Conservation (phyloP, 2,329 filamentous ascomycete genomes). For the Cladophialophora chaetospira region DNA sequence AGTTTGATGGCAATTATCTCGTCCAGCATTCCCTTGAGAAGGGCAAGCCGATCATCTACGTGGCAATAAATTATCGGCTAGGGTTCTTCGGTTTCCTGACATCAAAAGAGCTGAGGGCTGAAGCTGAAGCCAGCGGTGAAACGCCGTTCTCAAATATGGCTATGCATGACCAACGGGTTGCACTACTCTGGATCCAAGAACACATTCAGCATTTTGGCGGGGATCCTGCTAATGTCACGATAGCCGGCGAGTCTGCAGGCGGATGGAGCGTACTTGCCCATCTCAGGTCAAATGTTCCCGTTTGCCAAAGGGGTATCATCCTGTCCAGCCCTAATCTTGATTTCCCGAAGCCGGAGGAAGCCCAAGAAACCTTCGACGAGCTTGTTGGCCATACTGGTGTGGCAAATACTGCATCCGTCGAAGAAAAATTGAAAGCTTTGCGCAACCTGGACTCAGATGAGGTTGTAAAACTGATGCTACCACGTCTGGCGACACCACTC, state of each 20-base stretch:
- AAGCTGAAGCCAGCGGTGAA: constrained; percentile 42
- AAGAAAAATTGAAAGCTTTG: constrained; percentile 20
- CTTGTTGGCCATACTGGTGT: constrained; percentile 14
- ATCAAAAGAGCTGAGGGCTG: constrained; percentile 50
- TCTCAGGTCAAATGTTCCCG: constrained; percentile 16
- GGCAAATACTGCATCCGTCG: constrained; percentile 1
- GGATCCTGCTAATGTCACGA: constrained; percentile 42
- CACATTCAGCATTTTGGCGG: constrained; percentile 47
- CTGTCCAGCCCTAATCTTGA: constrained; percentile 21
- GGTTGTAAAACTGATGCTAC: constrained; percentile 4
- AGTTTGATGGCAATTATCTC: constrained; percentile 21
- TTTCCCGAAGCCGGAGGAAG: constrained; percentile 16
- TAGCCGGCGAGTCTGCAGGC: constrained; percentile 52
- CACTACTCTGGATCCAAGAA: constrained; percentile 43
- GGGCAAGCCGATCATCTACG: constrained; percentile 33
- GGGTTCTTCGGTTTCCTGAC: constrained; percentile 44
- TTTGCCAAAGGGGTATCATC: constrained; percentile 19
- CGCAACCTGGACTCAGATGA: constrained; percentile 9
- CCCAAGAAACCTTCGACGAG: constrained; percentile 18
- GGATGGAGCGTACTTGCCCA: constrained; percentile 41
- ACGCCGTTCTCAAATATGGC: constrained; percentile 43
- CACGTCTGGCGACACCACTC: constrained; percentile 12
- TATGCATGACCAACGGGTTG: constrained; percentile 44
- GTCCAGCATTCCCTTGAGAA: constrained; percentile 21
- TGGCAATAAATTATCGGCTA: constrained; percentile 39